Evolutionary conservation across 176 grass and related monocot genomes (phyloP).

Genomic region (Phoenix dactylifera): DNA sequence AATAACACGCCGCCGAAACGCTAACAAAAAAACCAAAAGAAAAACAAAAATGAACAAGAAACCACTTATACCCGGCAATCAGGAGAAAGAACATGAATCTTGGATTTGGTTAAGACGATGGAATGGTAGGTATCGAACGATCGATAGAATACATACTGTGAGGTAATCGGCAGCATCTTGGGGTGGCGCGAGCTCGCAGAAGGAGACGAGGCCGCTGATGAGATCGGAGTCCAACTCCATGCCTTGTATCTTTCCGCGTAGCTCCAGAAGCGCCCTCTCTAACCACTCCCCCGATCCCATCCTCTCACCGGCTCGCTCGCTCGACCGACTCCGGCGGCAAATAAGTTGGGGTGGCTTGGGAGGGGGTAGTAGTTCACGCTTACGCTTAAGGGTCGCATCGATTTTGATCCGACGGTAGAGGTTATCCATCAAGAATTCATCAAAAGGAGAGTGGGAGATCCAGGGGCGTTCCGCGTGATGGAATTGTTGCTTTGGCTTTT

Average conservation of each 20-base stretch:
- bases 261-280: slow-evolving; percentile 40
- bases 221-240: slow-evolving; percentile 68
- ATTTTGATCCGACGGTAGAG: no score
- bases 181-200: slow-evolving; percentile 90
- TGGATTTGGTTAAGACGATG: no score
- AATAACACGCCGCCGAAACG: no score
- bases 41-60: no score
- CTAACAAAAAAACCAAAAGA: no score
- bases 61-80: no score
- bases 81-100: neutral
- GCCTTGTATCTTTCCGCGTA: slow-evolving; percentile 36
- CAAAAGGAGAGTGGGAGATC: no score
- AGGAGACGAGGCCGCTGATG: slow-evolving; percentile 90
- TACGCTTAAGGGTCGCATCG: no score
- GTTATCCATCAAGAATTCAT: no score
- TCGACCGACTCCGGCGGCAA: slow-evolving; percentile 3
- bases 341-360: slow-evolving; percentile 8
- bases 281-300: slow-evolving; percentile 75
- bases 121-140: neutral
- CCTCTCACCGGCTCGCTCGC: slow-evolving; percentile 8
- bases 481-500: no score
- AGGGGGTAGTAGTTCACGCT: no score
- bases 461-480: no score
- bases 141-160: slow-evolving; percentile 27
- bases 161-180: slow-evolving; percentile 84